phyloP scores from a whole-genome alignment of 148 eudicot species.

The Rhododendron ovatum region DNA sequence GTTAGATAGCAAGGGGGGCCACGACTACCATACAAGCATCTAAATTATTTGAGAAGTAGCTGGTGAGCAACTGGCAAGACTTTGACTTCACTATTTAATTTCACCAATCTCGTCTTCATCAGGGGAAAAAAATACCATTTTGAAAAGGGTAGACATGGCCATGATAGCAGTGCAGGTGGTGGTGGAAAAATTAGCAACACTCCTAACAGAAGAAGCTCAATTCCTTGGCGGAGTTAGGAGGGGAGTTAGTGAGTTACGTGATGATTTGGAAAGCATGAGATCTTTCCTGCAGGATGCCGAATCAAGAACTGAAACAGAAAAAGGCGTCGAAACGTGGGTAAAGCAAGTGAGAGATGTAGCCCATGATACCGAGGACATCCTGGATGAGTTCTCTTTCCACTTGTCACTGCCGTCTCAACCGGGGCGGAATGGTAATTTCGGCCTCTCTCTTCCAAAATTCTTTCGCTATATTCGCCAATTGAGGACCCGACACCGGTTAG shows the following conservation, averaged over 20 bases:
- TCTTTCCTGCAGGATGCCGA: background rate
- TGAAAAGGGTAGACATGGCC: background rate
- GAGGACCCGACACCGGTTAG: background rate
- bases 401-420: background rate
- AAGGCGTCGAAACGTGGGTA: constrained; percentile 4
- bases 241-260: constrained; percentile 1
- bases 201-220: constrained; percentile 4
- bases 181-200: constrained; percentile 1
- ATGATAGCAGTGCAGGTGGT: background rate
- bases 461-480: background rate
- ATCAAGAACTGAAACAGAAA: constrained; percentile 5
- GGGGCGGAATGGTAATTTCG: background rate
- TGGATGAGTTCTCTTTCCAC: background rate
- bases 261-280: constrained; percentile 6
- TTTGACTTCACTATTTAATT: background rate
- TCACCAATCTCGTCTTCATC: background rate
- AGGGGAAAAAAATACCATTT: background rate
- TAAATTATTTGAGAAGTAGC: no score
- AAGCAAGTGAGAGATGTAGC: constrained; percentile 4
- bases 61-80: background rate
- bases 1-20: background rate
- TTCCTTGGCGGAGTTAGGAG: background rate
- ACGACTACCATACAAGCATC: background rate
- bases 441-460: background rate
- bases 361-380: constrained; percentile 5